These are phyloP conservation scores for Nyctanthes arbortristis DNA, from an alignment of 257 asterid genomes.

Conservation along the genomic window DNA sequence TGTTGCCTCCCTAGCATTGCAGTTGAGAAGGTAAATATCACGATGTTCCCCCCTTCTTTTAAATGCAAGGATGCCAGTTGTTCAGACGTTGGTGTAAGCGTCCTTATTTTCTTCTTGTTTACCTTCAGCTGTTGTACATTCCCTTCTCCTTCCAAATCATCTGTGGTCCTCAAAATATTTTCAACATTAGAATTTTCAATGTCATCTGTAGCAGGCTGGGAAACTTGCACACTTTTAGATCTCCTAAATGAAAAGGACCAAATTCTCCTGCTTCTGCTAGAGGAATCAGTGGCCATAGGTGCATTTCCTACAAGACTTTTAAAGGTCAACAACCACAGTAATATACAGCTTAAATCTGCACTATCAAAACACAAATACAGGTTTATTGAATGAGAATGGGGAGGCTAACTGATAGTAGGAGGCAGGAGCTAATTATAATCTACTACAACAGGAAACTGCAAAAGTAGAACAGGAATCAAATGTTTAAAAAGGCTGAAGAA, in stretches of 20 bases:
- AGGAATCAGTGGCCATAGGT: slow-evolving; percentile 37
- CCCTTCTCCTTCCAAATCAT: slow-evolving; percentile 33
- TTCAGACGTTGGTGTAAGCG: slow-evolving; percentile 70
- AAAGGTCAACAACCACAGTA: slow-evolving; percentile 20
- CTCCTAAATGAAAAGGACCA: slow-evolving; percentile 49
- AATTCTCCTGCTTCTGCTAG: slow-evolving; percentile 43
- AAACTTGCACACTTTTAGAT: slow-evolving; percentile 39
- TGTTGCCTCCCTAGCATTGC: slow-evolving; percentile 92
- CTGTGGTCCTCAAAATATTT: slow-evolving; percentile 25
- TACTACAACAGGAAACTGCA: neutral
- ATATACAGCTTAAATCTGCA: slow-evolving; percentile 10
- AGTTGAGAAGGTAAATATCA: slow-evolving; percentile 83
- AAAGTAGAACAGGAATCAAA: neutral
- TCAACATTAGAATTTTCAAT: slow-evolving; percentile 24
- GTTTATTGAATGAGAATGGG: neutral
- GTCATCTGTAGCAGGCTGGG: slow-evolving; percentile 29
- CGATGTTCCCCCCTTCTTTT: slow-evolving; percentile 73
- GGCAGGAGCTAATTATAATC: neutral
- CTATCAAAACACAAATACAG: neutral
- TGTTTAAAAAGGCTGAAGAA: neutral
- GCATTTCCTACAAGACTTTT: slow-evolving; percentile 45
- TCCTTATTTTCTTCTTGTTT: slow-evolving; percentile 50
- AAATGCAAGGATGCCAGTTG: slow-evolving; percentile 78
- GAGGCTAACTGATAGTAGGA: neutral
- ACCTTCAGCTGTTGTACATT: slow-evolving; percentile 40